Conservation (phyloP, 768 basidiomycete genomes). For the Filobasidium floriforme region DNA sequence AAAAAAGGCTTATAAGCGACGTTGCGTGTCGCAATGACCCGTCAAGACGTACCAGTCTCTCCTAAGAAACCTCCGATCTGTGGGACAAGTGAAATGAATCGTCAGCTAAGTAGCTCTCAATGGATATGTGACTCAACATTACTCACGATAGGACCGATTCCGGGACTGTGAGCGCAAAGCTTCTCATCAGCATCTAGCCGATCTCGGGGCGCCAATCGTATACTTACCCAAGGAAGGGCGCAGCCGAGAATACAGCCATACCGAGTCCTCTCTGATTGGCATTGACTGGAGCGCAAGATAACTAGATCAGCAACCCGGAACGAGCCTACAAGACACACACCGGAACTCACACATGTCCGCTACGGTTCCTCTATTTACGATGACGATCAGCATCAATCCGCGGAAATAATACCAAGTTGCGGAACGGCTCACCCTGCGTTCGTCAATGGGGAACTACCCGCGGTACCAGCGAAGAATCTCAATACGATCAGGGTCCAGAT, state of each 20-base stretch:
- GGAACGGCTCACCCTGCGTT: conserved; percentile 46
- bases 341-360: conserved; percentile 35
- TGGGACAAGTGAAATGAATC: conserved; percentile 6
- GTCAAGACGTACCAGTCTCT: conserved; percentile 14
- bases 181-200: not conserved
- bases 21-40: too few relatives aligned
- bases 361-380: conserved; percentile 32
- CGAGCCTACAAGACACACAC: too few relatives aligned
- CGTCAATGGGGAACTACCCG: conserved; percentile 45
- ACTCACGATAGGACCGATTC: conserved; percentile 21
- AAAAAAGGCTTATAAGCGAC: too few relatives aligned
- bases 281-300: too few relatives aligned
- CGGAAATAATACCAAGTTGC: too few relatives aligned
- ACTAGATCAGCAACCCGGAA: too few relatives aligned
- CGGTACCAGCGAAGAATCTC: conserved; percentile 45
- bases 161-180: conserved; percentile 5
- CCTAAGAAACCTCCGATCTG: conserved; percentile 45
- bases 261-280: conserved; percentile 41
- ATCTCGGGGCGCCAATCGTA: conserved; percentile 29
- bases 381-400: not conserved
- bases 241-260: conserved; percentile 43
- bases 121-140: not conserved
- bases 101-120: not conserved
- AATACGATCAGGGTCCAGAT: conserved; percentile 45
- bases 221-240: conserved; percentile 32